Conservation (phyloP, 2,329 filamentous ascomycete species). For the Pyrenochaeta sp. region DNA sequence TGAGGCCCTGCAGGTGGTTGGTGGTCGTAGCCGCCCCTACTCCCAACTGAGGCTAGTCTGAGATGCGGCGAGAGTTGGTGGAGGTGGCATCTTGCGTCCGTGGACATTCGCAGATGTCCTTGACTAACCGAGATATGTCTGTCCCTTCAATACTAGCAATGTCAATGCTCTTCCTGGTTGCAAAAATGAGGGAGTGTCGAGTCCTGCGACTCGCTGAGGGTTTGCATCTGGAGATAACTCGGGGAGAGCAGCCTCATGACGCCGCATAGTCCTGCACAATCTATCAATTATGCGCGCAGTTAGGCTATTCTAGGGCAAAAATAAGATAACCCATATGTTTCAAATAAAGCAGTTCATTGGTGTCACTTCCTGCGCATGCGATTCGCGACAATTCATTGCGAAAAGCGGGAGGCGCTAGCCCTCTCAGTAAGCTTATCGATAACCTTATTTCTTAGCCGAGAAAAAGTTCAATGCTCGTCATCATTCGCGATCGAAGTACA, state of each 20-base stretch:
- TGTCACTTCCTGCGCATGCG: constrained; percentile 5
- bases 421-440: constrained; percentile 40
- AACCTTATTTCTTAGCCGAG: constrained; percentile 34
- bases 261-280: background rate
- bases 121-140: background rate
- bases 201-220: background rate
- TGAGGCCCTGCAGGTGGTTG: background rate
- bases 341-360: constrained; percentile 11
- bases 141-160: background rate
- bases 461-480: constrained; percentile 44
- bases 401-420: constrained; percentile 7
- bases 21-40: constrained; percentile 22
- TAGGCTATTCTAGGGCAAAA: constrained; percentile 3
- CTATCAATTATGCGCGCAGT: background rate
- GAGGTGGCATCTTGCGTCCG: background rate
- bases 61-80: background rate
- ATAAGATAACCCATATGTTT: constrained; percentile 13
- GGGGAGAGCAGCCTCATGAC: background rate
- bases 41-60: constrained; percentile 4
- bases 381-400: constrained; percentile 9
- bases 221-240: background rate
- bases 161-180: background rate
- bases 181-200: background rate
- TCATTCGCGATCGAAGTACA: constrained; percentile 21
- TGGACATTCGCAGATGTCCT: background rate